A percentile compares a stretch with the other conserved stretches of the same genome.
phyloP scores from a whole-genome alignment of 306 rosid species.

The Citrullus amarus region DNA sequence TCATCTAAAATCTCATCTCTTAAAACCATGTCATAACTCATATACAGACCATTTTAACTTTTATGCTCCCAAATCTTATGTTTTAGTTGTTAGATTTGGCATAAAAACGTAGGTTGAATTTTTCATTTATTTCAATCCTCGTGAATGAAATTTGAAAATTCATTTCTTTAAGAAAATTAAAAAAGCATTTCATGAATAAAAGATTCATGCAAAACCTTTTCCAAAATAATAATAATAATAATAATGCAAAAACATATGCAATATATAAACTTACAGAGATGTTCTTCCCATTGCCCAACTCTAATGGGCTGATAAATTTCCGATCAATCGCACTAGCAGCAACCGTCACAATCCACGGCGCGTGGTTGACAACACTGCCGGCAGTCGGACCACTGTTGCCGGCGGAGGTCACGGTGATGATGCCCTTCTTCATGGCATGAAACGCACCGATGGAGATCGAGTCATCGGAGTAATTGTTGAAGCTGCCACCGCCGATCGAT shows the following conservation, averaged over 20 bases:
- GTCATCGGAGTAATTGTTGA: slow-evolving; percentile 23
- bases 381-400: slow-evolving; percentile 70
- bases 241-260: background rate
- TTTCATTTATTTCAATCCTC: too few relatives aligned
- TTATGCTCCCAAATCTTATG: too few relatives aligned
- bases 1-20: too few relatives aligned
- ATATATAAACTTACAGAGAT: slow-evolving; percentile 36
- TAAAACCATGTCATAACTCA: too few relatives aligned
- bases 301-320: slow-evolving; percentile 39
- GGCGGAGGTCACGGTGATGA: slow-evolving; percentile 63
- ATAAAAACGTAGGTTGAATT: too few relatives aligned
- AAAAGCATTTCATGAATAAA: too few relatives aligned
- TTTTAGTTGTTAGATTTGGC: too few relatives aligned
- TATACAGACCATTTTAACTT: too few relatives aligned
- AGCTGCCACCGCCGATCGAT: slow-evolving; percentile 61
- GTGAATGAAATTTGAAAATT: too few relatives aligned
- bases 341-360: slow-evolving; percentile 89
- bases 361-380: slow-evolving; percentile 39
- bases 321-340: slow-evolving; percentile 83
- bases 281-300: slow-evolving; percentile 56
- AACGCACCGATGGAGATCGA: slow-evolving; percentile 56
- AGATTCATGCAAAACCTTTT: too few relatives aligned
- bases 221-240: too few relatives aligned
- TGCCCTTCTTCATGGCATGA: slow-evolving; percentile 76
- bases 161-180: too few relatives aligned